Evolutionary conservation across 2,329 filamentous ascomycete species (phyloP), one percentile per base, ranked within the genome.

Genomic region (Capronia epimyces): DNA sequence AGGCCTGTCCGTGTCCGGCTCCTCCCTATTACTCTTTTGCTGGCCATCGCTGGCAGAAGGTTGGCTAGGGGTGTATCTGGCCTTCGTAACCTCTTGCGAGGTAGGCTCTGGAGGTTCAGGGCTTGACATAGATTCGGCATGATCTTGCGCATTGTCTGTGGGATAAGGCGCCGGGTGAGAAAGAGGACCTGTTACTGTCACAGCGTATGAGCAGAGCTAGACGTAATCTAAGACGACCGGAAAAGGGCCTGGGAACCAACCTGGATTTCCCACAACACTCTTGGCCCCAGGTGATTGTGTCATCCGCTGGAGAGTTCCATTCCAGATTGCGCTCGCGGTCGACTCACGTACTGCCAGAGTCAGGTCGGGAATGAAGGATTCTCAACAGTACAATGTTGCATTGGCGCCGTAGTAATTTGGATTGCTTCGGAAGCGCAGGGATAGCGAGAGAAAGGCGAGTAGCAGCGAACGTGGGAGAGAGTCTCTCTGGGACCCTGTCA

Each of bases 91-190:
- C 45, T 36, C 51, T 49, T 53, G 49, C 15, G 50, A 54, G 44
- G 42, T 49, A 41, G 43, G 43, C 46, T 53, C 44, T 51, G 47
- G 31, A 56, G 39, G 42, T 51, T 52, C 53, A 49, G 49, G 43
- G 46, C 52, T 45, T 37, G 57, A 59, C 57, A 59, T 59, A 53
- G 51, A 29, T 50, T 53, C 34, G 48, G 51, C 50, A 57, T 56
- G 32, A 47, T 50, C 49, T 46, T 55, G 45, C 31, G 53, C 57
- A 59, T 59, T 40, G 57, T 59, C 46, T 36, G 34, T 29, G 39
- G 48, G n/a, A 42, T n/a, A 24, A 8, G 39, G 34, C 20, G 46
- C 27, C 39, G 34, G 40, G 7, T 27, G 42, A 46, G 31, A 24
- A 39, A 43, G 46, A 15, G 36, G 22, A 43, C 22, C 36, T 43